phyloP scores from a whole-genome alignment of 169 alveolate species.

The Perkinsus marinus region DNA sequence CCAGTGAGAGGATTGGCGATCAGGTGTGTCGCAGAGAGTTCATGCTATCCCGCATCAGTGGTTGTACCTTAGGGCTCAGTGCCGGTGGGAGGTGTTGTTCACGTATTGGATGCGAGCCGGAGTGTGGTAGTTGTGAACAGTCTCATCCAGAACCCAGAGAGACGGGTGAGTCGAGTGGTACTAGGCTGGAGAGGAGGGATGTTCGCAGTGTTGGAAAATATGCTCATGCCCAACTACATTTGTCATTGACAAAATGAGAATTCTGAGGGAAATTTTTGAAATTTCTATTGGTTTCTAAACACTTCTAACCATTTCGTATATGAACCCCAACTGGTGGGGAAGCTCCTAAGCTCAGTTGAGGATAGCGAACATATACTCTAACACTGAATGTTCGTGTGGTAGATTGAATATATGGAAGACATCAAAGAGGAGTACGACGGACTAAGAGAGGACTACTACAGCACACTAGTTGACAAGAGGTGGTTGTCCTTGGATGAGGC shows the following conservation, averaged over 20 bases:
- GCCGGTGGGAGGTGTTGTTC: conserved; percentile 15
- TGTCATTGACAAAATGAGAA: too few relatives aligned
- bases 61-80: neutral
- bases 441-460: conserved; percentile 27
- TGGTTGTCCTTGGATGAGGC: conserved; percentile 26
- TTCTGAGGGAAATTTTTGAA: too few relatives aligned
- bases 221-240: neutral
- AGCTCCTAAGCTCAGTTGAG: too few relatives aligned
- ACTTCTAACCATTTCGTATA: too few relatives aligned
- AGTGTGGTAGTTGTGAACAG: conserved; percentile 32
- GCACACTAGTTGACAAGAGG: conserved; percentile 13
- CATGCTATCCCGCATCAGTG: neutral
- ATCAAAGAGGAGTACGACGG: conserved; percentile 36
- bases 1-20: neutral
- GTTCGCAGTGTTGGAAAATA: neutral
- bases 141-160: conserved; percentile 17
- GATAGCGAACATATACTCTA: too few relatives aligned
- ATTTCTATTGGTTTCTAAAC: too few relatives aligned
- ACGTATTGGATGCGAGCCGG: conserved; percentile 43
- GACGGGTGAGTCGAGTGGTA: neutral
- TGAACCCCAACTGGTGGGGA: too few relatives aligned
- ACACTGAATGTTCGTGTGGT: neutral
- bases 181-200: too few relatives aligned
- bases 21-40: neutral
- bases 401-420: conserved; percentile 15